A percentile compares a stretch with the other conserved stretches of the same genome.
These are phyloP conservation scores for Amanita pallidorosea DNA, from an alignment of 768 basidiomycete genomes.

Conservation along the genomic window DNA sequence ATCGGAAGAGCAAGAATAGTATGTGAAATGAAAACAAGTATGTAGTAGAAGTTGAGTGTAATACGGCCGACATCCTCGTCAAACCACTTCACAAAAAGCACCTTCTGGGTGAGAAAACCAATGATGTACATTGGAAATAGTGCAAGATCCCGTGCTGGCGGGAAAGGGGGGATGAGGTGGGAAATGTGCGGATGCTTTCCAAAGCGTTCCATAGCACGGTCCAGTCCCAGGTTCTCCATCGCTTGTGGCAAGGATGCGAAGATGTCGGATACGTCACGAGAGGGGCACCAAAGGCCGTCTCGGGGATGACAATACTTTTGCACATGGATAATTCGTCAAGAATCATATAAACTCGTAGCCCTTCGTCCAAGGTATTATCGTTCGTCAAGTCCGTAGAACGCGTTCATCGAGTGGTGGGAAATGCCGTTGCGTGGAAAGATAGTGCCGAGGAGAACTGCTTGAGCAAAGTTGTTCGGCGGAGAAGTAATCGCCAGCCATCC, in stretches of 20 bases:
- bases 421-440: conserved; percentile 1
- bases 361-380: conserved; percentile 16
- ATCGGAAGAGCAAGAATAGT: conserved; percentile 1
- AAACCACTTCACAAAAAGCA: not conserved
- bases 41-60: not conserved
- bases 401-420: not conserved
- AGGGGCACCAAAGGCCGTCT: not conserved
- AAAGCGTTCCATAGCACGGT: not conserved
- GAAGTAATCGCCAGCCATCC: conserved; percentile 18
- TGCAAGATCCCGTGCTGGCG: conserved; percentile 2
- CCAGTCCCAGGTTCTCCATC: conserved; percentile 2
- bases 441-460: not conserved
- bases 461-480: not conserved
- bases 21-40: not conserved
- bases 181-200: not conserved
- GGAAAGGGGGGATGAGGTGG: not conserved
- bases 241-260: conserved; percentile 1
- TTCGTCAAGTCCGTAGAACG: conserved; percentile 12
- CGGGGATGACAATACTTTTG: not conserved
- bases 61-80: conserved; percentile 1
- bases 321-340: conserved; percentile 22
- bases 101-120: not conserved
- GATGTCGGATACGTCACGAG: not conserved
- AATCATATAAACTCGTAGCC: conserved; percentile 23
- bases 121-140: not conserved